These are phyloP conservation scores for Juglanconis juglandina DNA, from an alignment of 2,329 filamentous ascomycete species.

Conservation along the genomic window DNA sequence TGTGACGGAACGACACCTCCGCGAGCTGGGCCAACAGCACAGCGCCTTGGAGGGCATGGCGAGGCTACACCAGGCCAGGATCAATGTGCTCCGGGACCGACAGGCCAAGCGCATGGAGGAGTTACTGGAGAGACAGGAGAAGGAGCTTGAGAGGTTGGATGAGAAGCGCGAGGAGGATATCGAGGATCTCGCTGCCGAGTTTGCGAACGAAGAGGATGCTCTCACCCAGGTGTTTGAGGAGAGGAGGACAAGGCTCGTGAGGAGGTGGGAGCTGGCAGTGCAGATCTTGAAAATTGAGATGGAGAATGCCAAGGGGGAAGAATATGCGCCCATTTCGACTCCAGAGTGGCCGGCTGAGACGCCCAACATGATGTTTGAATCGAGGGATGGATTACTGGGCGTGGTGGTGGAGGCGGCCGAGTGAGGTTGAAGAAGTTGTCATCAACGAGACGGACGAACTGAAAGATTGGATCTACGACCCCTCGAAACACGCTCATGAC, in stretches of 20 bases:
- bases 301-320: conserved; percentile 40
- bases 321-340: conserved; percentile 38
- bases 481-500: background rate
- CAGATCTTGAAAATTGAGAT: conserved; percentile 53
- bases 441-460: background rate
- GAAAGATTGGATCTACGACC: background rate
- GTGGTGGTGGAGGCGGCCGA: conserved; percentile 7
- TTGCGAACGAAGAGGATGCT: conserved; percentile 47
- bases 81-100: conserved; percentile 63
- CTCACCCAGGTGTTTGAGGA: conserved; percentile 42
- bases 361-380: conserved; percentile 8
- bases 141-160: conserved; percentile 45
- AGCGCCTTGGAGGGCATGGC: conserved; percentile 58
- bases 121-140: conserved; percentile 51
- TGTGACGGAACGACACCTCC: conserved; percentile 58
- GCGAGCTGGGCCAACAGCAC: conserved; percentile 59
- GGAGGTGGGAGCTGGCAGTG: conserved; percentile 51
- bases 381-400: conserved; percentile 14
- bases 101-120: conserved; percentile 61
- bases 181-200: conserved; percentile 44
- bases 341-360: conserved; percentile 40
- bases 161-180: conserved; percentile 46
- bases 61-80: conserved; percentile 55
- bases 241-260: conserved; percentile 42
- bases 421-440: background rate